Percentiles rank a stretch among this genome's conserved stretches.
Conservation (phyloP, 805 yeast species). For the Scheffersomyces lignosus region DNA sequence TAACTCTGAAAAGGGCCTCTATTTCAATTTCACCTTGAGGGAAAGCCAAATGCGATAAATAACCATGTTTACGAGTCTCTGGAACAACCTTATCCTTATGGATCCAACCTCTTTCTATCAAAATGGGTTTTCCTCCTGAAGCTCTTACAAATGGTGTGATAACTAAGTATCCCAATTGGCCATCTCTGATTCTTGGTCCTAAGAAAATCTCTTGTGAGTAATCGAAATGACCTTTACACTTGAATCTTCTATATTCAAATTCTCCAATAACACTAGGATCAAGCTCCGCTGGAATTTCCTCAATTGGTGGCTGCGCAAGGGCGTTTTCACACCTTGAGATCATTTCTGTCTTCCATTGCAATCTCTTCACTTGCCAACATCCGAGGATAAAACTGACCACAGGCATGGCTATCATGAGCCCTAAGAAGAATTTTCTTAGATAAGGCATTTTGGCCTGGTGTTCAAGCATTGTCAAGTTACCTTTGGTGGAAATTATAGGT, state of each 20-base stretch:
- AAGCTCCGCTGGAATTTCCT: constrained; percentile 61
- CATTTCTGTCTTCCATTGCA: constrained; percentile 84
- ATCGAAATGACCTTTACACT: constrained; percentile 74
- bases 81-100: constrained; percentile 64
- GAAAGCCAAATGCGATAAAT: constrained; percentile 65
- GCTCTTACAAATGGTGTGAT: constrained; percentile 79
- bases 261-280: constrained; percentile 66
- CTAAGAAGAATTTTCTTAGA: constrained; percentile 41
- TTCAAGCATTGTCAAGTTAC: constrained; percentile 38
- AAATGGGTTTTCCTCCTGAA: constrained; percentile 71
- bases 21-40: constrained; percentile 74
- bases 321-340: constrained; percentile 83
- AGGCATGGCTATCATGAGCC: constrained; percentile 73
- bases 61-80: constrained; percentile 44
- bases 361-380: constrained; percentile 86
- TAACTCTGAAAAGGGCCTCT: constrained; percentile 70
- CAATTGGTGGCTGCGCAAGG: constrained; percentile 68
- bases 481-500: constrained; percentile 57
- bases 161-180: constrained; percentile 70
- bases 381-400: constrained; percentile 82
- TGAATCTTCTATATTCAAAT: constrained; percentile 80
- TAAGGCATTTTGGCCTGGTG: constrained; percentile 36
- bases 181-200: constrained; percentile 80
- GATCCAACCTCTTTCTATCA: constrained; percentile 93
- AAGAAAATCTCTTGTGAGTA: constrained; percentile 87